Conservation (phyloP, 495 filamentous ascomycete species). For the Neurospora sp. region DNA sequence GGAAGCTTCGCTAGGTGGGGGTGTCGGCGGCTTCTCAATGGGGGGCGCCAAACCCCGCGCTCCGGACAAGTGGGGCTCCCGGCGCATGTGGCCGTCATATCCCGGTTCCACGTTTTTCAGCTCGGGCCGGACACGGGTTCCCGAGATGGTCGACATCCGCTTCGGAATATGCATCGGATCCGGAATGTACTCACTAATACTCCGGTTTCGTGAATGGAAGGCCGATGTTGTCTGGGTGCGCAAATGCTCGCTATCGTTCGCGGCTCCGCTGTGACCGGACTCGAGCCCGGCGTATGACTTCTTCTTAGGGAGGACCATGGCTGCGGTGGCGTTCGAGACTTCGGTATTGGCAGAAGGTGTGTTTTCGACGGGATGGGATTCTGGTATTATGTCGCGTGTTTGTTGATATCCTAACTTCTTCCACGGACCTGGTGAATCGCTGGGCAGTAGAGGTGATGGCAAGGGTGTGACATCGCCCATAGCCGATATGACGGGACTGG, state of each 20-base stretch:
- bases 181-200: constrained; percentile 79
- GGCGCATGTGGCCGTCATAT: constrained; percentile 49
- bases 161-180: constrained; percentile 56
- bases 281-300: constrained; percentile 41
- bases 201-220: constrained; percentile 54
- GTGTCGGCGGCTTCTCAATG: constrained; percentile 58
- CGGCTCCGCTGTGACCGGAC: constrained; percentile 15
- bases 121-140: constrained; percentile 37
- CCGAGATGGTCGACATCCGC: constrained; percentile 64
- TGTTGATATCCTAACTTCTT: constrained; percentile 36
- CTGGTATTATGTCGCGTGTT: constrained; percentile 25
- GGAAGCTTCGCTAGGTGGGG: constrained; percentile 51
- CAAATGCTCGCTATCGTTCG: not conserved
- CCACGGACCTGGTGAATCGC: constrained; percentile 67
- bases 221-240: constrained; percentile 20
- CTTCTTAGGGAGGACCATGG: constrained; percentile 40
- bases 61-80: constrained; percentile 71
- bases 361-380: constrained; percentile 31
- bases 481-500: constrained; percentile 61
- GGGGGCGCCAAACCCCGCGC: constrained; percentile 56
- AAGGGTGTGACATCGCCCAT: constrained; percentile 88
- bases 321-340: constrained; percentile 36
- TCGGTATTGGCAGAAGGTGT: constrained; percentile 39
- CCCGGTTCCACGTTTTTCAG: constrained; percentile 34
- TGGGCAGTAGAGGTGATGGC: constrained; percentile 71